Base-by-base conservation (phyloP, 2,329 filamentous ascomycete species). In the Sclerotinia nivalis region DNA sequence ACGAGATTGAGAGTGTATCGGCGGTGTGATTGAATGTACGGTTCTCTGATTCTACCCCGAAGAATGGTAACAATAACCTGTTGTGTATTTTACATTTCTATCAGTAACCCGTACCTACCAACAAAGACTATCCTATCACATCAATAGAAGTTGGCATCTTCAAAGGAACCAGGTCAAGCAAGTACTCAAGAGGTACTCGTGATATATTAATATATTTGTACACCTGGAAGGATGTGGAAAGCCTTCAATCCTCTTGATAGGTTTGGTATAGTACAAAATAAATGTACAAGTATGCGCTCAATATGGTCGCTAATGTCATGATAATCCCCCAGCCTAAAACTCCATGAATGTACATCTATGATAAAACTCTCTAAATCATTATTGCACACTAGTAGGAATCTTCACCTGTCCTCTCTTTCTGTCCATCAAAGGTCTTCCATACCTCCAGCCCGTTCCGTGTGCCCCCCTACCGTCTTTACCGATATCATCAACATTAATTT, bases 331-430 rank as follows among this genome's bases (percentile, higher is more conserved):
- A 43, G 49, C 43, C 64, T 59, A 20, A 58, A 69, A 69, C 68
- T 69, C 68, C 68, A 68, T 62, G 56, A 31, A 64, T 45, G 34
- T 65, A 56, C 49, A 64, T 55, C 55, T 69, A 64, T 28, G 43
- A 68, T 66, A 20, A 50, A 69, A 28, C 22, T 47, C 12, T 43
- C 61, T 12, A 69, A 61, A 69, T 71, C 52, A 66, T 77, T 68
- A 77, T 55, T 70, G 72, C 68, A 90, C 87, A 67, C 83, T 85
- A 49, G 85, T 89, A 31, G 89, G 89, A 76, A 91, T 91, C 84
- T 91, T 91, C 81, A 89, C 80, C 77, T 85, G 77, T n/a, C 87
- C 88, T 74, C 84, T 86, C 80, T 84, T 86, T 69, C 89, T 84
- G 76, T 91, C 89, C 76, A 87, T 83, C 72, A 83, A 82, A 15